Evolutionary conservation across 2,329 filamentous ascomycete species (phyloP).

Genomic region (Ophiostoma ulmi): DNA sequence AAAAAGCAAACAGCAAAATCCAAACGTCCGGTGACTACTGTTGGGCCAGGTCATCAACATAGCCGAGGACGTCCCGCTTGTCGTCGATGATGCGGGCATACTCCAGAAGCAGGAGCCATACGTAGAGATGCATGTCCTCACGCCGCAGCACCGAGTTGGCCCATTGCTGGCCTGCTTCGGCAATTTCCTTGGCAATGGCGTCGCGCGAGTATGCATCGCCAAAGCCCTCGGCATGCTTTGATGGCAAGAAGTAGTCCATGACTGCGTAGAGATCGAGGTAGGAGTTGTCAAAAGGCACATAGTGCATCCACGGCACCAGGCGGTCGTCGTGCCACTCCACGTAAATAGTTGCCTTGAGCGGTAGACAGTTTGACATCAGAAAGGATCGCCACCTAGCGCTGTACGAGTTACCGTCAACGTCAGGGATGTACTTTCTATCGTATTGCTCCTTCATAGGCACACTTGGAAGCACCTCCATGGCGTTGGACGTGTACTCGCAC

Average conservation of each 20-base stretch:
- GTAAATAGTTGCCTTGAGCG: slow-evolving; percentile 67
- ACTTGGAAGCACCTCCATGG: slow-evolving; percentile 34
- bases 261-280: slow-evolving; percentile 61
- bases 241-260: slow-evolving; percentile 57
- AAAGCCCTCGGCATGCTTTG: slow-evolving; percentile 33
- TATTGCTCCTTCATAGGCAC: slow-evolving; percentile 47
- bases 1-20: neutral
- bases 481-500: slow-evolving; percentile 39
- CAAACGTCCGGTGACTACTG: neutral
- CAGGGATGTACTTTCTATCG: slow-evolving; percentile 58
- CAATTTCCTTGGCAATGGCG: slow-evolving; percentile 53
- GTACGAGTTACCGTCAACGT: slow-evolving; percentile 64
- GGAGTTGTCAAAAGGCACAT: slow-evolving; percentile 64
- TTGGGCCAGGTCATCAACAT: slow-evolving; percentile 38
- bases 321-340: slow-evolving; percentile 70
- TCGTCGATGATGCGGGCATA: slow-evolving; percentile 49
- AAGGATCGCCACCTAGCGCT: slow-evolving; percentile 58
- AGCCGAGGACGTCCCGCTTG: slow-evolving; percentile 41
- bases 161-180: slow-evolving; percentile 57
- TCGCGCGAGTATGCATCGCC: slow-evolving; percentile 35
- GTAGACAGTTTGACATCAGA: slow-evolving; percentile 56
- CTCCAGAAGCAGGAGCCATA: slow-evolving; percentile 56
- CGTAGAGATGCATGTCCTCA: slow-evolving; percentile 63
- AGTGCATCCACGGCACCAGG: slow-evolving; percentile 65
- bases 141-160: slow-evolving; percentile 54